A percentile compares a stretch with the other conserved stretches of the same genome.
phyloP scores from a whole-genome alignment of 345 rosid genomes.

The Aquilaria yunnanensis region DNA sequence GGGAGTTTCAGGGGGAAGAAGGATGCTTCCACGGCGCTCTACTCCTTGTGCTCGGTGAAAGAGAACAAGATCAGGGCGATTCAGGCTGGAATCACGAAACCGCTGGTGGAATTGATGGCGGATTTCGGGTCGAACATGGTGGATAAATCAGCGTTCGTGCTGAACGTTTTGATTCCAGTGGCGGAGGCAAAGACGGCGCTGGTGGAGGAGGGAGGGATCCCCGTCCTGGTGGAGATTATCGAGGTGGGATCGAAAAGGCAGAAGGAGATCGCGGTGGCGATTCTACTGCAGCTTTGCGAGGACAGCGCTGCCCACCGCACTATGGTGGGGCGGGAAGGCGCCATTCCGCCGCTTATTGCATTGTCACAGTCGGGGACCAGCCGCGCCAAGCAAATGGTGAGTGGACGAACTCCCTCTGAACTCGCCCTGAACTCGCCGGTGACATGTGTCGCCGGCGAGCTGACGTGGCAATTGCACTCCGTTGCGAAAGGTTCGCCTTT shows the following conservation, averaged over 20 bases:
- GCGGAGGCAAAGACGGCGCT: slow-evolving; percentile 64
- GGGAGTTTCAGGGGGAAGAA: slow-evolving; percentile 82
- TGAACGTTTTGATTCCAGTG: slow-evolving; percentile 44
- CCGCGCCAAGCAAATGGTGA: slow-evolving; percentile 87
- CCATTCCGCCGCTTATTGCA: slow-evolving; percentile 86
- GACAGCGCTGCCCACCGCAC: slow-evolving; percentile 54
- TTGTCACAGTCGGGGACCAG: slow-evolving; percentile 75
- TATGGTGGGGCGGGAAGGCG: slow-evolving; percentile 91
- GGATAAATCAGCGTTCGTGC: slow-evolving; percentile 82
- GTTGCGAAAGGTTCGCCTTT: slow-evolving; percentile 4
- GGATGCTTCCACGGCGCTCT: slow-evolving; percentile 89
- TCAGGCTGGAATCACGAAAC: slow-evolving; percentile 73
- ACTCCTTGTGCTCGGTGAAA: slow-evolving; percentile 66
- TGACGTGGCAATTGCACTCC: slow-evolving; percentile 19
- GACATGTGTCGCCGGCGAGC: background rate
- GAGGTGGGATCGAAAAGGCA: slow-evolving; percentile 86
- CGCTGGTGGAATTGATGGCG: slow-evolving; percentile 87
- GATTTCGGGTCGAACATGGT: slow-evolving; percentile 95
- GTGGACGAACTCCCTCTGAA: background rate
- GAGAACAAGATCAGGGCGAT: slow-evolving; percentile 88
- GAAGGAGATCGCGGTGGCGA: slow-evolving; percentile 75
- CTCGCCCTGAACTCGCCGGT: slow-evolving; percentile 3
- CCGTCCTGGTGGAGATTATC: slow-evolving; percentile 83
- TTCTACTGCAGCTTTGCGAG: slow-evolving; percentile 66
- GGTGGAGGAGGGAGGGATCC: slow-evolving; percentile 88